Conservation (phyloP, 257 asterid genomes). For the Solanum gracilifrons region DNA sequence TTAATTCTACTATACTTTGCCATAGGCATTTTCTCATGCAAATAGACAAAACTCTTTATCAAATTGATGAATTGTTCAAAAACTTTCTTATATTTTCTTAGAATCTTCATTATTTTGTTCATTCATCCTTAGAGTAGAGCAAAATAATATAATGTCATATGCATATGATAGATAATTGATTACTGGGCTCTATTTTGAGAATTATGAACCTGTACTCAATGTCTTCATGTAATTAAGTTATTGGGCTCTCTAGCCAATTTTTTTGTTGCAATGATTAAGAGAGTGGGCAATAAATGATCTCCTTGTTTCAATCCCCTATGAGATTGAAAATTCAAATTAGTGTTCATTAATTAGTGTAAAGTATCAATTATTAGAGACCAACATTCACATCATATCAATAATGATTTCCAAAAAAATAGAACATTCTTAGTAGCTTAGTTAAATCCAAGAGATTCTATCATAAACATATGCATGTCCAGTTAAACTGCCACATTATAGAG, state of each 20-base stretch:
- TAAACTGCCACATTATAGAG: background rate
- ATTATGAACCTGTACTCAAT: background rate
- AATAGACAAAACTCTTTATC: background rate
- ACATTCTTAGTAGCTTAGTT: no score
- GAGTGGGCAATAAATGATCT: background rate
- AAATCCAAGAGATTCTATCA: background rate
- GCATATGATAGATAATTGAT: background rate
- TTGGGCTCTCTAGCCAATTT: background rate
- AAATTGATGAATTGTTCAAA: background rate
- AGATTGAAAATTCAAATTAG: background rate
- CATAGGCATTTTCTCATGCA: background rate
- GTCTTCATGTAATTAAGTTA: background rate
- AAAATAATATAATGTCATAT: no score
- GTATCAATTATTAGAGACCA: background rate
- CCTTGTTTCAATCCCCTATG: background rate
- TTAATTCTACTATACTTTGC: background rate
- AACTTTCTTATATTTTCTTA: background rate
- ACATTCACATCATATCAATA: background rate
- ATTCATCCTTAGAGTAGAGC: background rate
- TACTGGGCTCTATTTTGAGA: background rate
- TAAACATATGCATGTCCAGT: background rate
- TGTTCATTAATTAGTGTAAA: background rate
- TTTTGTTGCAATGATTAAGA: background rate
- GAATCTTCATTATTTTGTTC: background rate
- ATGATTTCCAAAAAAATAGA: no score